A percentile compares a stretch with the other conserved stretches of the same genome.
phyloP scores from a whole-genome alignment of 2,329 filamentous ascomycete species.

The Alternaria brassicicola region DNA sequence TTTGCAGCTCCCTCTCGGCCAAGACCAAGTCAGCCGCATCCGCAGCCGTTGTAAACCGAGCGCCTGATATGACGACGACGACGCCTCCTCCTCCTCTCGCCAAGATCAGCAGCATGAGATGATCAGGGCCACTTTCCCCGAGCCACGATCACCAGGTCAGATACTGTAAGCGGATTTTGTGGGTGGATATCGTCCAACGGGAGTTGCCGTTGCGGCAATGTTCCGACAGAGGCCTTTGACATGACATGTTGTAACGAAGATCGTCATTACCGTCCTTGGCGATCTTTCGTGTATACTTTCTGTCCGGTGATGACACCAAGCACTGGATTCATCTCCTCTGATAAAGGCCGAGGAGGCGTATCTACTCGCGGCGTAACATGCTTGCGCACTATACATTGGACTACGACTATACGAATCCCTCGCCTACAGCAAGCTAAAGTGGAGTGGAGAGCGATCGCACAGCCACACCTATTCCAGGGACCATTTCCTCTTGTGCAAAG shows the following conservation, averaged over 20 bases:
- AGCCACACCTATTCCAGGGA: neutral
- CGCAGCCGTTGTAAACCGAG: neutral
- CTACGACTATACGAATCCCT: neutral
- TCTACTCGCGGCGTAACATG: neutral
- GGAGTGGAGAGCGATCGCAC: neutral
- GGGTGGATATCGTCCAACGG: neutral
- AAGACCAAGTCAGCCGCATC: neutral
- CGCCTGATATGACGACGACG: neutral
- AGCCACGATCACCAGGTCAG: neutral
- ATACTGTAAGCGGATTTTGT: neutral
- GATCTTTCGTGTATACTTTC: neutral
- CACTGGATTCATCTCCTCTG: neutral
- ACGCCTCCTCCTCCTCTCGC: too few relatives aligned
- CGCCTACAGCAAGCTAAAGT: neutral
- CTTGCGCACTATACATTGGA: neutral
- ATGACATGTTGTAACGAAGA: slow-evolving; percentile 1
- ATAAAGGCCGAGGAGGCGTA: neutral
- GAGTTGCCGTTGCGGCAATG: neutral
- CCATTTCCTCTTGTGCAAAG: neutral
- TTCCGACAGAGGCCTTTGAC: neutral
- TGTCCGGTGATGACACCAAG: neutral
- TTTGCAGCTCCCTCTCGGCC: neutral
- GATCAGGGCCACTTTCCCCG: neutral
- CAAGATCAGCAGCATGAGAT: neutral
- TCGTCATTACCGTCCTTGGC: neutral